Percentiles rank a stretch among this genome's conserved stretches.
These are phyloP conservation scores for Cavenderia fasciculata DNA, from an alignment of 78 protist genomes.

Conservation along the genomic window DNA sequence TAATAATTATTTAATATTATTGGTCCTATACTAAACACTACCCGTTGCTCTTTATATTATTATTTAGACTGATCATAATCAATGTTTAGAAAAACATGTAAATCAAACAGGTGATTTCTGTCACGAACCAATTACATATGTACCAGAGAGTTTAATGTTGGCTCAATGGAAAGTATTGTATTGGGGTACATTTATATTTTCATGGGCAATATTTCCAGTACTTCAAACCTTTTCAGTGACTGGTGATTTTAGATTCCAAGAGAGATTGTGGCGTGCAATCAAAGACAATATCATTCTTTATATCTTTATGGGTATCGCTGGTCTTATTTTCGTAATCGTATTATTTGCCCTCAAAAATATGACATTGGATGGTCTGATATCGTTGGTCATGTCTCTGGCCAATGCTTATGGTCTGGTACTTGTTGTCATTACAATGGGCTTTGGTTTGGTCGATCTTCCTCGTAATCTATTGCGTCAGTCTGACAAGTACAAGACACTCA, in stretches of 20 bases:
- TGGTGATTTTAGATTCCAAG: conserved; percentile 63
- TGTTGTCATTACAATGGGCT: conserved; percentile 45
- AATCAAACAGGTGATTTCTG: background rate
- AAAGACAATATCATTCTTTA: conserved; percentile 56
- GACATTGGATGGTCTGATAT: background rate
- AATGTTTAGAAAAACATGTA: conserved; percentile 13
- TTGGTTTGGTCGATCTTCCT: conserved; percentile 63
- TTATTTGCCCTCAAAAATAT: background rate
- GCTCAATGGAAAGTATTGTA: conserved; percentile 47
- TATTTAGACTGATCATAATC: conserved; percentile 23
- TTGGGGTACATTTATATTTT: conserved; percentile 65
- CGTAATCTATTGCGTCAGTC: conserved; percentile 36
- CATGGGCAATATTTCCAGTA: conserved; percentile 53
- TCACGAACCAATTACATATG: conserved; percentile 40
- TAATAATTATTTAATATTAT: background rate
- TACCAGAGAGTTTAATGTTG: conserved; percentile 26
- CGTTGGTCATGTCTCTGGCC: conserved; percentile 1
- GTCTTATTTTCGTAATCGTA: conserved; percentile 1
- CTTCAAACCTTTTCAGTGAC: conserved; percentile 43
- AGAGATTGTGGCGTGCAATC: conserved; percentile 24
- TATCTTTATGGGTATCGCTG: conserved; percentile 53
- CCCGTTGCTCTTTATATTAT: background rate
- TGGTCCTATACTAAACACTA: background rate
- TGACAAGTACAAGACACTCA: background rate
- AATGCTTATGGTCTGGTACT: conserved; percentile 61